These are phyloP conservation scores for Petrea volubilis DNA, from an alignment of 257 asterid species.

Conservation along the genomic window DNA sequence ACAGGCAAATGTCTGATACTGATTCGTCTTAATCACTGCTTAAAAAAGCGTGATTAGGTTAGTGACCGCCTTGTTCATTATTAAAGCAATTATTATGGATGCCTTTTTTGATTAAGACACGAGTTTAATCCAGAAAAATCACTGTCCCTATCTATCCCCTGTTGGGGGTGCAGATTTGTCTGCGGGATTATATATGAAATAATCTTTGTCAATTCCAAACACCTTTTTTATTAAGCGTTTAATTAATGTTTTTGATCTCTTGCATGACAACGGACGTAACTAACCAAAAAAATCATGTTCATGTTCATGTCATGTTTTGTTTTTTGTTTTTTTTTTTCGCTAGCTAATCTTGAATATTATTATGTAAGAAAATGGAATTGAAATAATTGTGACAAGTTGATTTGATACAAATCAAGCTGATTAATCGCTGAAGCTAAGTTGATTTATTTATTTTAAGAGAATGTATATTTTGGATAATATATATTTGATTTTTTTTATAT, in stretches of 20 bases:
- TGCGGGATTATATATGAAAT: constrained; percentile 13
- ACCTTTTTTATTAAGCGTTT: constrained; percentile 16
- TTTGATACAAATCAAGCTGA: too few relatives aligned
- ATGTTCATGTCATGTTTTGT: constrained; percentile 4
- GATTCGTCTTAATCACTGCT: constrained; percentile 31
- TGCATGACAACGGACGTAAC: constrained; percentile 26
- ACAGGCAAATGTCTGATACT: constrained; percentile 22
- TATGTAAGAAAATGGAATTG: background rate
- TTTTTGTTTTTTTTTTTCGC: background rate
- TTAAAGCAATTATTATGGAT: constrained; percentile 26
- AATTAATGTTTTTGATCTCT: constrained; percentile 9
- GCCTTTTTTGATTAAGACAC: constrained; percentile 46
- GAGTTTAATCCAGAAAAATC: constrained; percentile 27
- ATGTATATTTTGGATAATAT: too few relatives aligned
- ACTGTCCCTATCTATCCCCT: constrained; percentile 44
- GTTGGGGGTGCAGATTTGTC: constrained; percentile 44
- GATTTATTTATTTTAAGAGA: too few relatives aligned
- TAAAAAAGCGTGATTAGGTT: constrained; percentile 19
- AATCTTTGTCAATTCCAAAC: constrained; percentile 30
- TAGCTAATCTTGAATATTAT: background rate
- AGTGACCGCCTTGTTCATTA: constrained; percentile 17
- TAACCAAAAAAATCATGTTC: background rate
- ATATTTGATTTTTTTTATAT: too few relatives aligned
- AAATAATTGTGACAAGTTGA: constrained; percentile 8
- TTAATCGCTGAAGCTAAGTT: too few relatives aligned